A percentile compares a stretch with the other conserved stretches of the same genome.
phyloP scores from a whole-genome alignment of 129 eudicot genomes.

The Tagetes erecta region DNA sequence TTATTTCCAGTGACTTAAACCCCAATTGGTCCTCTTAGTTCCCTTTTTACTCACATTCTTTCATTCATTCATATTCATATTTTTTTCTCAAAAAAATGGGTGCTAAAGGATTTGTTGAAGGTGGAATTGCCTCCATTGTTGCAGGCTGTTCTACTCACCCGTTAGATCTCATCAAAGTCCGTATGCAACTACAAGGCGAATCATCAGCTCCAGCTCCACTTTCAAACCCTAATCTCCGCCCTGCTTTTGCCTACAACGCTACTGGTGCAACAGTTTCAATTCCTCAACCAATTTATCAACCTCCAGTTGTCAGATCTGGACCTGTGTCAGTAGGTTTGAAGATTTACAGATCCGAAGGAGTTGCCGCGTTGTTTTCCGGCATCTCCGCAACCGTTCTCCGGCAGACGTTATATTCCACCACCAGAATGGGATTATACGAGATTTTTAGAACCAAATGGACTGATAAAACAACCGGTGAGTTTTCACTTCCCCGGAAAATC shows the following conservation, averaged over 20 bases:
- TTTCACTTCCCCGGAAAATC: slow-evolving; percentile 50
- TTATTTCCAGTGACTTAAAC: slow-evolving; percentile 40
- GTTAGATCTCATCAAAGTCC: slow-evolving; percentile 71
- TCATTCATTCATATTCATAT: not conserved
- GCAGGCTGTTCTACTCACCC: slow-evolving; percentile 87
- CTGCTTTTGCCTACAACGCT: slow-evolving; percentile 40
- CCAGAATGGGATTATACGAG: slow-evolving; percentile 86
- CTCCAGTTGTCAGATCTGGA: slow-evolving; percentile 33
- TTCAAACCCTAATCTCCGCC: not conserved
- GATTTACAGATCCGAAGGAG: slow-evolving; percentile 62
- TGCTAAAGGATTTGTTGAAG: slow-evolving; percentile 64
- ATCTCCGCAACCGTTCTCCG: slow-evolving; percentile 87
- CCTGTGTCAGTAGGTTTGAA: slow-evolving; percentile 55
- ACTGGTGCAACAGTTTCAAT: slow-evolving; percentile 18
- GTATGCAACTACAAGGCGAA: slow-evolving; percentile 86
- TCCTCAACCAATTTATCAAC: slow-evolving; percentile 15
- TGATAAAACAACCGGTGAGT: slow-evolving; percentile 42
- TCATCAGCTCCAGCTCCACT: slow-evolving; percentile 24
- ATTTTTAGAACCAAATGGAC: slow-evolving; percentile 57
- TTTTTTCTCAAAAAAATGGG: slow-evolving; percentile 35
- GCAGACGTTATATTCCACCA: slow-evolving; percentile 70
- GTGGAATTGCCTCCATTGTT: slow-evolving; percentile 67
- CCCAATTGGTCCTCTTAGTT: slow-evolving; percentile 26
- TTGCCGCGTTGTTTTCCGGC: slow-evolving; percentile 68
- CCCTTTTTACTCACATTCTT: not conserved